phyloP scores from a whole-genome alignment of 1,139 yeast species.

The Yamadazyma jaroonii region DNA sequence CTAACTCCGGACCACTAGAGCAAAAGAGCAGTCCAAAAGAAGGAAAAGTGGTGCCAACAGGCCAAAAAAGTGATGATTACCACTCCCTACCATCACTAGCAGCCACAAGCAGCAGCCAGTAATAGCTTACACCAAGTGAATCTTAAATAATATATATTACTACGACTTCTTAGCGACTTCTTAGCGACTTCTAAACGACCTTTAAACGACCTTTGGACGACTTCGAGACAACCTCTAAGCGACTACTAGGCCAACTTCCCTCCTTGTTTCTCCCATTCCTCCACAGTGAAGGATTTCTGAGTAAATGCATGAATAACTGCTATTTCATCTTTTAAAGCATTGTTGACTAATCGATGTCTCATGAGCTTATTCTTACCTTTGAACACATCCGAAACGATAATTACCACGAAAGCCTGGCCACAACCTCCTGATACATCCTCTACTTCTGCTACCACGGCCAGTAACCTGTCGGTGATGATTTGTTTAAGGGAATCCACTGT shows the following conservation, averaged over 20 bases:
- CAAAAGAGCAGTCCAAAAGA: no score
- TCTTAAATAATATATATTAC: no score
- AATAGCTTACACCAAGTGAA: no score
- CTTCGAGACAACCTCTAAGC: no score
- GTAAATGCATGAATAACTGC: conserved; percentile 91
- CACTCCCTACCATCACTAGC: no score
- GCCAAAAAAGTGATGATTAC: no score
- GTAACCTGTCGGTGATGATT: conserved; percentile 48
- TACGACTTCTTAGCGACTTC: no score
- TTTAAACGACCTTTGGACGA: no score
- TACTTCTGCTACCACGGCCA: conserved; percentile 56
- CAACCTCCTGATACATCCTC: conserved; percentile 82
- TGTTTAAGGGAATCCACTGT: conserved; percentile 46
- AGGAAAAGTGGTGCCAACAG: no score
- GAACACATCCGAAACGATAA: conserved; percentile 72
- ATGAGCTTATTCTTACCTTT: conserved; percentile 79
- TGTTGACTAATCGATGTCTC: conserved; percentile 85
- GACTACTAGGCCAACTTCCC: conserved; percentile 15
- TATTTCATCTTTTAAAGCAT: conserved; percentile 75
- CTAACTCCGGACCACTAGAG: no score
- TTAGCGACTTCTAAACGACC: no score
- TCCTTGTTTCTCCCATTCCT: conserved; percentile 61
- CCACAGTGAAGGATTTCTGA: conserved; percentile 76
- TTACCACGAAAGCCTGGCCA: conserved; percentile 84
- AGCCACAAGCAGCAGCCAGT: no score